These are phyloP conservation scores for Monosporozyma unispora DNA, from an alignment of 805 yeast genomes.

Conservation along the genomic window DNA sequence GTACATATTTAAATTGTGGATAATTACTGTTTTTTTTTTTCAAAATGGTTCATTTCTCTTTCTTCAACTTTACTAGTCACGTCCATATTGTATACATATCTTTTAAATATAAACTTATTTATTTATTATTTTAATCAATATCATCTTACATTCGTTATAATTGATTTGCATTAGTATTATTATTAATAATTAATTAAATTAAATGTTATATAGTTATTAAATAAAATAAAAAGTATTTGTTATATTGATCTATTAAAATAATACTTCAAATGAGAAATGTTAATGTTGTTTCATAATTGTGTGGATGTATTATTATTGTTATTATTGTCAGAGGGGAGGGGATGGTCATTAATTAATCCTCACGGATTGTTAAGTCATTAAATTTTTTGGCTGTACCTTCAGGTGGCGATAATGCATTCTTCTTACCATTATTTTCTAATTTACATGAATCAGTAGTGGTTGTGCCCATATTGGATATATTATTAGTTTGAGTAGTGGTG, in stretches of 20 bases:
- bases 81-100: not conserved
- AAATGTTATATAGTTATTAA: not conserved
- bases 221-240: not conserved
- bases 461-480: too few species aligned
- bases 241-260: not conserved
- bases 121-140: not conserved
- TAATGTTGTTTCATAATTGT: not conserved
- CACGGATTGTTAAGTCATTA: constrained; percentile 2
- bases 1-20: not conserved
- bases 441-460: not conserved
- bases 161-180: not conserved
- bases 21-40: not conserved
- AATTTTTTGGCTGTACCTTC: constrained; percentile 4
- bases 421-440: not conserved
- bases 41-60: not conserved
- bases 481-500: too few species aligned
- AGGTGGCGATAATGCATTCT: constrained; percentile 1
- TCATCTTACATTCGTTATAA: not conserved
- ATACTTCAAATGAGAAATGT: too few species aligned
- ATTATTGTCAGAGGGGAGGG: too few species aligned
- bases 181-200: not conserved
- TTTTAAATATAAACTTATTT: not conserved
- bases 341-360: not conserved
- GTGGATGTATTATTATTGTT: not conserved
- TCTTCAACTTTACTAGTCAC: not conserved